Evolutionary conservation across 2,329 filamentous ascomycete species (phyloP), one percentile per base, ranked within the genome.

Genomic region (Fusarium sp.): DNA sequence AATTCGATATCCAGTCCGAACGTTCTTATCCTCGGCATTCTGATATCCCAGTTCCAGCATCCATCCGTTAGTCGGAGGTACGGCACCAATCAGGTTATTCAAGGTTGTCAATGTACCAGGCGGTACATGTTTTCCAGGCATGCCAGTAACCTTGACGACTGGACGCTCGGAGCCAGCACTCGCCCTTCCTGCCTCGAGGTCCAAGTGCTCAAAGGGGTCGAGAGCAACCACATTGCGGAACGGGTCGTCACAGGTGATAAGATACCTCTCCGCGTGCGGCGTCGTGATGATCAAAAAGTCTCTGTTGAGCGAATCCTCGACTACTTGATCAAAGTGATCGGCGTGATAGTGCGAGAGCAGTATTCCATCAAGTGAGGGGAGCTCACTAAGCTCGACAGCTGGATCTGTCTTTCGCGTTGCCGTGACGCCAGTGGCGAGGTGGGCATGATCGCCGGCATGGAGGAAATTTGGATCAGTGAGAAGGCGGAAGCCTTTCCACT

Each of bases 41-140:
- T 64, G 37, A 69, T 87, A 84, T 1, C 89, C 89, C 10, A 92
- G 78, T 76, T 92, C 89, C 5, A 92, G 65, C 79, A 92, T 87
- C 89, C 89, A 92, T 34, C 90, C 89, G 73, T 91, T 91, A 1
- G 87, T 90, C 3, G 89, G 90, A 6, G 90, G 90, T 5, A 91
- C 85, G 55, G 84, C 78, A 37, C 74, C 60, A 3, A 82, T 68
- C 7, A 82, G 27, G 34, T 82, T 76, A 55, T 83, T 81, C 36
- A 86, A 79, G 9, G 84, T 62, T 0, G 73, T 65, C 12, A 82
- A 66, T 3, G 68, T 63, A 0, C 81, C 81, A 0, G 80, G 80
- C 2, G 81, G 81, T 6, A 92, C 85, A 74, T 92, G 90, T 73
- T 91, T 90, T 2, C 88, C 90, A 1, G 90, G 90, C 86, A 89